Evolutionary conservation across 208 protist species (phyloP), one percentile per base, ranked within the genome.

Genomic region (Trypanosoma cruzi): DNA sequence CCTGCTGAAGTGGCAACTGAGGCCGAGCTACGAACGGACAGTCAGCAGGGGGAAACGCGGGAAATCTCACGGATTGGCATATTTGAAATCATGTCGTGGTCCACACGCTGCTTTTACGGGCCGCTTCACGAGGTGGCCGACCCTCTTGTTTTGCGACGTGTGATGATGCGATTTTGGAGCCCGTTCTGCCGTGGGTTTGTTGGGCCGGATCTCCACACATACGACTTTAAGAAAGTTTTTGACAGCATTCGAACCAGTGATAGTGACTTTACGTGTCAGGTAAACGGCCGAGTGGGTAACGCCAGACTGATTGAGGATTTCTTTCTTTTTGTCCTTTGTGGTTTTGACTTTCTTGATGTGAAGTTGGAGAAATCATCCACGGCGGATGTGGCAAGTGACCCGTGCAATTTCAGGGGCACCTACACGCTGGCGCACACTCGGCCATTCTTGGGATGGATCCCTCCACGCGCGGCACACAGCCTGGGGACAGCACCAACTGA

Each of bases 321-420:
- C 52, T 90, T 92, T 56, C 44, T 72, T 34, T 66, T 79, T 0
- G 20, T 93, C 29, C 69, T 95, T 13, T 60, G 56, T 49, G 90
- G 90, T 31, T 95, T 95, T 67, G 85, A 95, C 56, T 71, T 95
- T 65, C 53, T 87, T n/a, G 52, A 82, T 32, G 82, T 84, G 1
- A 66, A 69, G 37, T 29, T 95, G n/a, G 78, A 82, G 18, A 52
- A 58, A 20, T 73, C 36, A n/a, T 71, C 78, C 1, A 4, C 68
- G 44, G 14, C 54, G 7, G 59, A 78, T 16, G 66, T 22, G n/a
- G 14, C 59, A 13, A 20, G 34, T 44, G 75, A 85, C 50, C 58
- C 77, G 31, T 78, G 68, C 40, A 73, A 81, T 54, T 89, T 86
- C 61, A 65, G 68, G 18, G 89, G 89, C 0, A 68, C 69, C 34